phyloP scores from a whole-genome alignment of 2,329 filamentous ascomycete genomes.

The Pseudogymnoascus sp. region DNA sequence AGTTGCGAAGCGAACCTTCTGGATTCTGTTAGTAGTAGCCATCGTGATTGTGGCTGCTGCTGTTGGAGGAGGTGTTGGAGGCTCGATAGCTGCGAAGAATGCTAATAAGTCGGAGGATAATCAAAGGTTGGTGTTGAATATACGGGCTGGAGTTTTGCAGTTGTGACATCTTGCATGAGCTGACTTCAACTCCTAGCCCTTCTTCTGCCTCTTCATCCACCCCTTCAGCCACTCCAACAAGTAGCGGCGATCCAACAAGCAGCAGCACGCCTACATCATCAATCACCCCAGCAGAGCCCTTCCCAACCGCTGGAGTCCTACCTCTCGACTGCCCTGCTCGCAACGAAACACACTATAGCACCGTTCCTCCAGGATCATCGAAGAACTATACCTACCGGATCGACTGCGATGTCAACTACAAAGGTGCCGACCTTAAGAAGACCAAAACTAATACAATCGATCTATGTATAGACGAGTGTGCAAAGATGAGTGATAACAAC shows the following conservation, averaged over 20 bases:
- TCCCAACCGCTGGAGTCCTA: background rate
- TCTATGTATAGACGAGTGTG: background rate
- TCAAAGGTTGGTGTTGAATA: background rate
- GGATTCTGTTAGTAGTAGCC: constrained; percentile 7
- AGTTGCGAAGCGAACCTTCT: constrained; percentile 8
- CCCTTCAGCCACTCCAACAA: background rate
- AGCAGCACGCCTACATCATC: background rate
- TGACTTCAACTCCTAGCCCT: background rate
- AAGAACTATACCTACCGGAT: background rate
- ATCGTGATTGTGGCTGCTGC: constrained; percentile 12
- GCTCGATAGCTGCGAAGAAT: constrained; percentile 5
- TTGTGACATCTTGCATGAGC: background rate
- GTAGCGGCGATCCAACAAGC: background rate
- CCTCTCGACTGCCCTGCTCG: background rate
- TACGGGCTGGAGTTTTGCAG: background rate
- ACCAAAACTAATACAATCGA: background rate
- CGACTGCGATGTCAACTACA: background rate
- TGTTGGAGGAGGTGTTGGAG: constrained; percentile 15
- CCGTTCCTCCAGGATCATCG: background rate
- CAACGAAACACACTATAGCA: background rate
- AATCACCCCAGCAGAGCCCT: background rate
- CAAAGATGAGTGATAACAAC: background rate
- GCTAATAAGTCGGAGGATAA: background rate
- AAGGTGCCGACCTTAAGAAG: background rate
- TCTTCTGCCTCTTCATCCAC: background rate